phyloP scores from a whole-genome alignment of 257 asterid genomes.

The Solanum chmielewskii region DNA sequence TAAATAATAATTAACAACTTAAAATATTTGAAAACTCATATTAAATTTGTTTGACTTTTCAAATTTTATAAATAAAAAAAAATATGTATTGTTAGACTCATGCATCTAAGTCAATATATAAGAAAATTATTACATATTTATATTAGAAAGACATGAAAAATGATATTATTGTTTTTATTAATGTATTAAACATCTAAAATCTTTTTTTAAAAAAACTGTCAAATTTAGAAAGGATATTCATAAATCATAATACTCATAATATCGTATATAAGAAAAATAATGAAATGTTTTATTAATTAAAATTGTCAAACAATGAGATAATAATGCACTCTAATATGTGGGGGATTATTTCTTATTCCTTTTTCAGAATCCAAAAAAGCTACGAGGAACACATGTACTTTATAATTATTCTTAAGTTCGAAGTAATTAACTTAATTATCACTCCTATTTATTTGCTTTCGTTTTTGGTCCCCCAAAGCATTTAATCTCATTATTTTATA shows the following conservation, averaged over 20 bases:
- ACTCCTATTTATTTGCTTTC: neutral
- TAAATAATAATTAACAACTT: no score
- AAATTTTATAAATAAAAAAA: no score
- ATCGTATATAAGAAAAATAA: neutral
- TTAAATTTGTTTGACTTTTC: neutral
- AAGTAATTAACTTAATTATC: neutral
- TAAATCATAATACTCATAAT: no score
- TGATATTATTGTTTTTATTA: neutral
- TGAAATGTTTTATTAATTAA: neutral
- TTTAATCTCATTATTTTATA: neutral
- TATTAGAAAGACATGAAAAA: neutral
- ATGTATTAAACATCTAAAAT: no score
- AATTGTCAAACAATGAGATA: neutral
- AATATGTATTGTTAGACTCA: neutral
- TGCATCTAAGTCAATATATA: neutral
- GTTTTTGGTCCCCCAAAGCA: neutral
- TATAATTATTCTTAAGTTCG: neutral
- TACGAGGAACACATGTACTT: neutral
- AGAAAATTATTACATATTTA: neutral
- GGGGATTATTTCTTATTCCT: neutral
- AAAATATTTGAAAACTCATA: no score
- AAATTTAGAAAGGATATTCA: neutral
- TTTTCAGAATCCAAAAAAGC: neutral
- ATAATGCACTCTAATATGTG: neutral
- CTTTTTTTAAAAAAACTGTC: neutral